Conservation (phyloP, 202 grass and related monocot genomes). For the Musa balbisiana region DNA sequence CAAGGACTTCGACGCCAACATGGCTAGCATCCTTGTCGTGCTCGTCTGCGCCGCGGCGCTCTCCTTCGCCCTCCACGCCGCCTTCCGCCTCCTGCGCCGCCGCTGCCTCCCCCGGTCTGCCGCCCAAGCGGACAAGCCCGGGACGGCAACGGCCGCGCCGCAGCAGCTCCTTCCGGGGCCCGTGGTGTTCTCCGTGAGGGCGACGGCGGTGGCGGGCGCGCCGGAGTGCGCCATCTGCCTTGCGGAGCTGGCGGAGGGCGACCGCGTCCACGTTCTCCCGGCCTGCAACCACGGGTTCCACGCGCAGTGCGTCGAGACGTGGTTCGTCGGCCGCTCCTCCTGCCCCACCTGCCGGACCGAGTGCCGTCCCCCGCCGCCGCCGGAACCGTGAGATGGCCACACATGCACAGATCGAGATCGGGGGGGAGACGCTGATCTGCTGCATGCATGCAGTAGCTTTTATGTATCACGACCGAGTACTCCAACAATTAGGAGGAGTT, state of each 20-base stretch:
- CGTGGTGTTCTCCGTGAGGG: constrained; percentile 5
- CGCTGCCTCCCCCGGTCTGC: neutral
- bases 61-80: constrained; percentile 72
- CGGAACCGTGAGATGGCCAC: neutral
- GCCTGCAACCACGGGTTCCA: constrained; percentile 86
- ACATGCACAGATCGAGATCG: too few species aligned
- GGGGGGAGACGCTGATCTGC: neutral
- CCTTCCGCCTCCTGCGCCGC: constrained; percentile 42
- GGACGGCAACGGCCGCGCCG: neutral
- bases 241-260: constrained; percentile 29
- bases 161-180: neutral
- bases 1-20: constrained; percentile 61
- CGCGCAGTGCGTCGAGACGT: constrained; percentile 58
- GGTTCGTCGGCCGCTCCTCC: constrained; percentile 59
- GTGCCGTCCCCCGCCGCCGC: neutral
- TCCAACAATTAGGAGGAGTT: neutral
- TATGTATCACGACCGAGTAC: too few species aligned
- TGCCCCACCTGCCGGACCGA: constrained; percentile 80
- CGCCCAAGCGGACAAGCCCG: neutral
- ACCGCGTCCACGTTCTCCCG: constrained; percentile 60
- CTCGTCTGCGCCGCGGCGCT: constrained; percentile 62
- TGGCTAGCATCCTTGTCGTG: constrained; percentile 75
- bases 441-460: neutral
- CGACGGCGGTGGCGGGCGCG: constrained; percentile 32
- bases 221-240: constrained; percentile 71